These are phyloP conservation scores for Viola odorata DNA, from an alignment of 345 rosid genomes.

Conservation along the genomic window DNA sequence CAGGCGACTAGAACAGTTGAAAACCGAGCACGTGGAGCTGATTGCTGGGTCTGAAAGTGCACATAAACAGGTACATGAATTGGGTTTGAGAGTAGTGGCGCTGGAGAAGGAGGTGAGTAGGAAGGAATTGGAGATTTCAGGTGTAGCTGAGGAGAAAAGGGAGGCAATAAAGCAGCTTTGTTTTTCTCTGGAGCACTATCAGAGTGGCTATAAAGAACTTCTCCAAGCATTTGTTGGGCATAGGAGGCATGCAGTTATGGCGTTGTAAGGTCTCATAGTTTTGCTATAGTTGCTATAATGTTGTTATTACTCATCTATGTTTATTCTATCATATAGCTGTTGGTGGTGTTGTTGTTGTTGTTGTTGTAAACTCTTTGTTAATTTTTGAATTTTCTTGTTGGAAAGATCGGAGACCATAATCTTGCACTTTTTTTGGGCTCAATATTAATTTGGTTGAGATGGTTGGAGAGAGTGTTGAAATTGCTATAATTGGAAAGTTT, in stretches of 20 bases:
- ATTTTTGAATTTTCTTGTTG: not conserved
- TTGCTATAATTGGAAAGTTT: too few relatives aligned
- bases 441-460: not conserved
- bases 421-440: not conserved
- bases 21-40: slow-evolving; percentile 45
- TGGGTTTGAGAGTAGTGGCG: slow-evolving; percentile 38
- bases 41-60: slow-evolving; percentile 23
- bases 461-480: not conserved
- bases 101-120: slow-evolving; percentile 33
- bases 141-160: slow-evolving; percentile 67
- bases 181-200: slow-evolving; percentile 73
- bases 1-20: slow-evolving; percentile 38
- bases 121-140: slow-evolving; percentile 39
- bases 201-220: slow-evolving; percentile 59
- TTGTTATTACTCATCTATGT: slow-evolving; percentile 5
- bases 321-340: not conserved
- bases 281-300: not conserved
- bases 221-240: slow-evolving; percentile 37
- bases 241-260: slow-evolving; percentile 31
- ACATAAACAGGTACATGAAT: slow-evolving; percentile 19
- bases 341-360: not conserved
- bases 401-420: not conserved
- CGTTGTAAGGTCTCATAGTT: slow-evolving; percentile 21
- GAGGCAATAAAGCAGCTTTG: slow-evolving; percentile 90
- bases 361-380: not conserved